Evolutionary conservation across 1,284 basidiomycete genomes (phyloP), one percentile per base, ranked within the genome.

Genomic region (Bothia castanella): DNA sequence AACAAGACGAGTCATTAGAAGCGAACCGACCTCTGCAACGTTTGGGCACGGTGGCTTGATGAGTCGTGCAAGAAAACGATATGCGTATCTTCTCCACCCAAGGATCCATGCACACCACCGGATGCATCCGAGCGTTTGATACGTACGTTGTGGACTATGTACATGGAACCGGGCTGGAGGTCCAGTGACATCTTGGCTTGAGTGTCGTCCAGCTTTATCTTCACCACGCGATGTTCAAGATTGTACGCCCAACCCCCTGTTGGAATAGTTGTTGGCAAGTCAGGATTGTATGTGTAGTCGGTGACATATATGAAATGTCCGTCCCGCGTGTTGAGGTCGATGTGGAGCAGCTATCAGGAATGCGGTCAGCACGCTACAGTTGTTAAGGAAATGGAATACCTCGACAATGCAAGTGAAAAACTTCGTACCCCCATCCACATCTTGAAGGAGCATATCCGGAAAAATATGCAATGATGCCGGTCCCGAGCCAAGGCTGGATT

Each of bases 331-430:
- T 68, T 30, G 42, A 61, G 44, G 30, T 68, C 69, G 16, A 71
- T 55, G 51, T 76, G 70, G 6, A 87, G 66, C 27, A 86, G 61
- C 85, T 79, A 51, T 11, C 43, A 42, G 23, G 23, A 37, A 59
- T 17, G 25, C 13, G 6, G 49, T 52, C 16, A 48, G 52, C 7
- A 48, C 38, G 16, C 8, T 21, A 42, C 29, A 36, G 37, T 37
- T 20, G 21, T 13, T 1, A 29, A 25, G 12, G 30, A 31, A 51
- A 39, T 16, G 27, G 11, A 30, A 35, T 55, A 85, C 84, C 75
- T 85, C 80, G 29, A 82, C 81, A 10, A 77, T 73, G 57, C 81
- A 83, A 43, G 74, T 74, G 55, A 85, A 77, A 52, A 77, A 74
- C 21, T 60, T 63, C 3, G 69, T 68, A 30, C 69, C 70, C 25